Percentiles rank a stretch among this genome's conserved stretches.
phyloP scores from a whole-genome alignment of 1,284 basidiomycete genomes.

The Marasmius oreades region DNA sequence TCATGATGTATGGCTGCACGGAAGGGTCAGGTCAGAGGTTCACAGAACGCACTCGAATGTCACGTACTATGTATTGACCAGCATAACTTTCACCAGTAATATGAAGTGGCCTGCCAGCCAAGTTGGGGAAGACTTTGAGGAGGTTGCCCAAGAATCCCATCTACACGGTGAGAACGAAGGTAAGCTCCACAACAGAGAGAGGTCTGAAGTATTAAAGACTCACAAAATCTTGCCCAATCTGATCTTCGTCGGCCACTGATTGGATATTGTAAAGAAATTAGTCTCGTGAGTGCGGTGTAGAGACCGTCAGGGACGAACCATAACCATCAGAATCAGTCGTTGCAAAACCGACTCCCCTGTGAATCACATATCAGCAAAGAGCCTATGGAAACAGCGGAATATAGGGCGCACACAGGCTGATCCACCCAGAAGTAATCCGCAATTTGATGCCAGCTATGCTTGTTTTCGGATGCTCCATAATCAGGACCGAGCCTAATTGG shows the following conservation, averaged over 20 bases:
- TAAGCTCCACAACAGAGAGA: neutral
- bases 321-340: constrained; percentile 62
- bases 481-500: constrained; percentile 54
- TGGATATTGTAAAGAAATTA: neutral
- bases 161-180: constrained; percentile 26
- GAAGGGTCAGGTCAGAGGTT: constrained; percentile 7
- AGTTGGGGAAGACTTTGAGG: constrained; percentile 62
- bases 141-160: constrained; percentile 66
- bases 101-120: constrained; percentile 56
- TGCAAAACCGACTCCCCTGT: constrained; percentile 59
- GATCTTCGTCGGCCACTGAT: constrained; percentile 60
- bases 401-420: constrained; percentile 54
- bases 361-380: constrained; percentile 13
- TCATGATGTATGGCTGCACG: constrained; percentile 65
- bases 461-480: constrained; percentile 46
- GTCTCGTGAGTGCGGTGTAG: neutral
- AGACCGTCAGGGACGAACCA: constrained; percentile 34
- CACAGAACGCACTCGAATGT: neutral
- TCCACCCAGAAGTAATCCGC: constrained; percentile 73
- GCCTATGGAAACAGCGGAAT: neutral
- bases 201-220: constrained; percentile 20
- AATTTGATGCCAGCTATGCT: constrained; percentile 54
- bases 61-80: constrained; percentile 57
- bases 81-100: constrained; percentile 68
- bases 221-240: constrained; percentile 69